A percentile compares a stretch with the other conserved stretches of the same genome.
These are phyloP conservation scores for Metarhizium sp. DNA, from an alignment of 2,329 filamentous ascomycete genomes.

Conservation along the genomic window DNA sequence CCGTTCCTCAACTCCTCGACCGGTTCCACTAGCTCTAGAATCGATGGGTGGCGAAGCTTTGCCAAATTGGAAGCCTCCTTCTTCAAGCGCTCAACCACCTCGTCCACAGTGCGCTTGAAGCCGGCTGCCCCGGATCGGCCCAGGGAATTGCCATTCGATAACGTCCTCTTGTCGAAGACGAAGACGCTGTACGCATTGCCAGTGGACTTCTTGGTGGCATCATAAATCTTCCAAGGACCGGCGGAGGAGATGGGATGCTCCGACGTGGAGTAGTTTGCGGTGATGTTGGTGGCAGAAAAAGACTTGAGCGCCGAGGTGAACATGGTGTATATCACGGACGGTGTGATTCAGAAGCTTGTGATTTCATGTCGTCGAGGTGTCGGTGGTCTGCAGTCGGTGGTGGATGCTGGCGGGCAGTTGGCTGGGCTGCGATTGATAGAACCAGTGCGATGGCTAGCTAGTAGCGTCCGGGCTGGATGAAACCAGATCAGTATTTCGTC, in stretches of 20 bases:
- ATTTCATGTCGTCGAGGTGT: conserved; percentile 16
- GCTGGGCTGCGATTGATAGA: neutral
- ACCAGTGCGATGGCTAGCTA: neutral
- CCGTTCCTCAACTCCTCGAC: conserved; percentile 90
- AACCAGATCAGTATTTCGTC: neutral
- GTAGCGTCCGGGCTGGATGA: neutral
- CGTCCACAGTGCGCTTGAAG: conserved; percentile 74
- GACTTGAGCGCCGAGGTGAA: conserved; percentile 92
- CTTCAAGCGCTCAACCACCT: conserved; percentile 83
- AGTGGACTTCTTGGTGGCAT: conserved; percentile 93
- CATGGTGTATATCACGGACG: conserved; percentile 43
- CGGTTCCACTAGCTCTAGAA: conserved; percentile 87
- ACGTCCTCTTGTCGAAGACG: conserved; percentile 80
- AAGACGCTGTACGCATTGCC: conserved; percentile 86
- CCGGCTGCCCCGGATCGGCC: conserved; percentile 44
- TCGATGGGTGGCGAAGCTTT: conserved; percentile 78
- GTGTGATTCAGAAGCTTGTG: conserved; percentile 10
- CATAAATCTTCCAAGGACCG: conserved; percentile 95
- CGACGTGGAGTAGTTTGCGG: conserved; percentile 79
- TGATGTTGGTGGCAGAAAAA: conserved; percentile 83
- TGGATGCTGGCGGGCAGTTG: neutral
- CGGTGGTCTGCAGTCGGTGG: neutral
- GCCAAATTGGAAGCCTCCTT: conserved; percentile 87
- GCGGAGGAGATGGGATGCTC: conserved; percentile 67
- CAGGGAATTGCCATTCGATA: conserved; percentile 39